Evolutionary conservation across 768 basidiomycete species (phyloP).

Genomic region (Boletellus sp.): DNA sequence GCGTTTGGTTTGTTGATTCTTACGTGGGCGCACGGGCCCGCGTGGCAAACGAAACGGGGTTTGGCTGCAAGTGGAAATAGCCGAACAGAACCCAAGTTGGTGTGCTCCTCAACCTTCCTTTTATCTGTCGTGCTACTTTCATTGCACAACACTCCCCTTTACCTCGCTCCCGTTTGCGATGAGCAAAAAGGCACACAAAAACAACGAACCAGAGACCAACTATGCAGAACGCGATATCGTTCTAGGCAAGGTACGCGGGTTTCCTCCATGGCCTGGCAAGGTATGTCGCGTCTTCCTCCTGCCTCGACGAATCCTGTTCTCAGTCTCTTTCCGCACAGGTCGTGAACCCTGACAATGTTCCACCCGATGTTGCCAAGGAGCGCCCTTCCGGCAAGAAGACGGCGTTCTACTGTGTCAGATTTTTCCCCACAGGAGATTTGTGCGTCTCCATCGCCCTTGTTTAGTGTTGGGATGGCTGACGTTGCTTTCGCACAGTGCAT

Average conservation of each 20-base stretch:
- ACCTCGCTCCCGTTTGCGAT: conserved; percentile 26
- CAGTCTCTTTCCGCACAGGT: conserved; percentile 48
- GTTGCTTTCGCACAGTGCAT: conserved; percentile 53
- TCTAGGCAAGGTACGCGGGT: conserved; percentile 90
- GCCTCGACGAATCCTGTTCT: conserved; percentile 8
- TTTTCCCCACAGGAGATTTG: conserved; percentile 95
- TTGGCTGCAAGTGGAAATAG: conserved; percentile 38
- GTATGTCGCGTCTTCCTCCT: conserved; percentile 49
- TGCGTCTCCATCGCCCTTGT: conserved; percentile 43
- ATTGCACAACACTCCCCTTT: conserved; percentile 16
- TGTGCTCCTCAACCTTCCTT: conserved; percentile 39
- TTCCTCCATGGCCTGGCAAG: conserved; percentile 92
- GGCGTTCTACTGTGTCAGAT: conserved; percentile 69
- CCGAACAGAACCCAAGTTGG: conserved; percentile 39
- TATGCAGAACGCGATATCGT: conserved; percentile 82
- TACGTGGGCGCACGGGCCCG: conserved; percentile 39
- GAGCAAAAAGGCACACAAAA: conserved; percentile 52
- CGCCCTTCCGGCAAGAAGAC: conserved; percentile 73
- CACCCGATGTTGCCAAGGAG: conserved; percentile 58
- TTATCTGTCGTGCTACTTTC: conserved; percentile 34
- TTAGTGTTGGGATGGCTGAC: conserved; percentile 11
- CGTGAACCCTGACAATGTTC: conserved; percentile 68
- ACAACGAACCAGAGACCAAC: conserved; percentile 37
- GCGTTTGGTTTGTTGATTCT: conserved; percentile 35
- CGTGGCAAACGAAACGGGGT: conserved; percentile 38